Evolutionary conservation across 2,329 filamentous ascomycete species (phyloP), one percentile per base, ranked within the genome.

Genomic region (Aspergillus sp.): DNA sequence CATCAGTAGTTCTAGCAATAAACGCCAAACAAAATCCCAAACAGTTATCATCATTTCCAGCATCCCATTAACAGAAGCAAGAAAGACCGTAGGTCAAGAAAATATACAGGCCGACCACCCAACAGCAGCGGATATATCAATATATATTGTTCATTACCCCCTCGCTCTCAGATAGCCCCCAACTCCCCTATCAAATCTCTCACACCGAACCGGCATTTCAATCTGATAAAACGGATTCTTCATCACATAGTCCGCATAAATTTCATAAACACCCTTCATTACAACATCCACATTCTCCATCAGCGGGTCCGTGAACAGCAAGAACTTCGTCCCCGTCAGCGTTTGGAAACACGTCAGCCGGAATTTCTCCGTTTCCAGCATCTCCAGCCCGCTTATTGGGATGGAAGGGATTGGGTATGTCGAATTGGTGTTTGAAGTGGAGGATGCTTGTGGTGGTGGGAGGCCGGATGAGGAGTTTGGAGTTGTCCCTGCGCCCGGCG

Each of bases 171-270:
- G 86, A 76, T 93, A 96, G 39, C 87, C 90, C 64, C 85, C 83
- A 63, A 97, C 75, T 75, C 91, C 91, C 67, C 93, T 83, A 74
- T 99, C 95, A 79, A 97, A 99, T 67, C 91, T 89, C 71, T 98
- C 95, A 77, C 95, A 96, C 61, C 95, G 83, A 54, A 99, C 86
- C 6, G 95, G 95, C 93, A 98, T 99, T 79, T 99, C 95, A 57
- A 96, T 82, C 70, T 95, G 93, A 78, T 98, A 98, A 72, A 99
- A 99, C 1, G 95, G 95, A 75, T 99, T 99, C 82, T 98, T 99
- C 91, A 97, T 98, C 66, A 99, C 95, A 73, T 91, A 98, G 76
- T 99, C 95, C 51, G 91, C 85, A 79, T 98, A 99, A 52, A 98
- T 79, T 74, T 98, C 95, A 74, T 99, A 98, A 68, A 97, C 88